These are phyloP conservation scores for Thermomyces lanuginosus DNA, from an alignment of 2,329 filamentous ascomycete genomes.

Conservation along the genomic window DNA sequence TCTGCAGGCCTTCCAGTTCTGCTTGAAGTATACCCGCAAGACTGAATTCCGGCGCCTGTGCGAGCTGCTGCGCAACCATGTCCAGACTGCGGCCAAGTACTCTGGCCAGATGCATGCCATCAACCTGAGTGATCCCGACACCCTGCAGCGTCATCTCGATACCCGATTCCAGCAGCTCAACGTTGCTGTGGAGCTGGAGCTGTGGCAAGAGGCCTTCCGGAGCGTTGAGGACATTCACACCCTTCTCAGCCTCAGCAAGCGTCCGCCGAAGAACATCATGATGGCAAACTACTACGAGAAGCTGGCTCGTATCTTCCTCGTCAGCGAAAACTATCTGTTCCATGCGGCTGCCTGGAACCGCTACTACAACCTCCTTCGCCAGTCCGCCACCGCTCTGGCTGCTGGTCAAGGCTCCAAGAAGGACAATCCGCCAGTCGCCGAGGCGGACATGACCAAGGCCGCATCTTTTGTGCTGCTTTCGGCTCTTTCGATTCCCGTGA, in stretches of 20 bases:
- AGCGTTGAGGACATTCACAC: constrained; percentile 98
- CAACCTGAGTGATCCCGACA: constrained; percentile 94
- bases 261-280: constrained; percentile 96
- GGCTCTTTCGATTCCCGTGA: constrained; percentile 93
- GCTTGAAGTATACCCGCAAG: constrained; percentile 94
- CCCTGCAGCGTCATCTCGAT: constrained; percentile 89
- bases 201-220: constrained; percentile 99
- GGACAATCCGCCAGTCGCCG: constrained; percentile 78
- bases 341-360: constrained; percentile 94
- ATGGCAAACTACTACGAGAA: constrained; percentile 99
- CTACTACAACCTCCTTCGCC: constrained; percentile 90
- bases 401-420: constrained; percentile 79
- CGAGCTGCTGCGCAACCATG: constrained; percentile 93
- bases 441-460: constrained; percentile 81
- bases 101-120: constrained; percentile 98
- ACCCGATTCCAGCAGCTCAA: constrained; percentile 98
- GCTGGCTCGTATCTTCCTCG: constrained; percentile 92
- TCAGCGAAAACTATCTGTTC: constrained; percentile 98
- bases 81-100: constrained; percentile 98
- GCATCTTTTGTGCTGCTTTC: constrained; percentile 92
- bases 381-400: constrained; percentile 69
- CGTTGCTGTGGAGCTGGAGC: constrained; percentile 88
- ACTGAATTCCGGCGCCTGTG: constrained; percentile 98
- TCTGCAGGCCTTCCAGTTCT: constrained; percentile 97
- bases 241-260: constrained; percentile 91